Base-by-base conservation (phyloP, 306 rosid species). In the Begonia peltatifolia region DNA sequence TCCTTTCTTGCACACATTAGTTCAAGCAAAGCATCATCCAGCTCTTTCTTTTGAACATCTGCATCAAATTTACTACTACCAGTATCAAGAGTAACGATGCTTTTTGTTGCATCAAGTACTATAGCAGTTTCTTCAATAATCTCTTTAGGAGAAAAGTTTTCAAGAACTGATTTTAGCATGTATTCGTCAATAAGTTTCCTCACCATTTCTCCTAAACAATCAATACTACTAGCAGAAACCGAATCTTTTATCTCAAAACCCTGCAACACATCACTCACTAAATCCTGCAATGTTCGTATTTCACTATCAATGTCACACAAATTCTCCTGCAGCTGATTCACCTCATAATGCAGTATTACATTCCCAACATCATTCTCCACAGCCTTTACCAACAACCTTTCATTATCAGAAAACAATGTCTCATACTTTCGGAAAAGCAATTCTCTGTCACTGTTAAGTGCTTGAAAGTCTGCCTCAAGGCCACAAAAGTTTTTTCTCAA, bases 11-110 rank as follows among this genome's bases (percentile, higher is more conserved):
- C 75, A 55, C 11, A 58, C 68, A 60, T 71, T 66, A 81, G 64
- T 67, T 86, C 93, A 47, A 36, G 60, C 65, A 76, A 62, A 59
- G 85, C 80, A 59, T 74, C 86, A 68, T 81, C 93, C 58, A 86
- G 78, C 59, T 90, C 87, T 77, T 58, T 69, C 71, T 72, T 83
- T 75, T 68, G 67, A 65, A 42, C 62, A 71, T 68, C 78, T 46
- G 65, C 48, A 73, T 70, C 73, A 9, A 64, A 59, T 52, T 60
- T 70, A 69, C 61, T 65, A 64, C 47, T 58, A 58, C 69, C 77
- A 63, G 50, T 58, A 58, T 71, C 77, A 63, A 50, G 65, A 53
- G 53, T 52, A 59, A 60, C 68, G 25, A 22, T 57, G 59, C 77
- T 65, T 76, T 76, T 74, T n/a, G 62, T 78, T 56, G 58, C 75